A percentile compares a stretch with the other conserved stretches of the same genome.
These are phyloP conservation scores for Fraxinus velutina DNA, from an alignment of 305 asterid genomes.

Conservation along the genomic window DNA sequence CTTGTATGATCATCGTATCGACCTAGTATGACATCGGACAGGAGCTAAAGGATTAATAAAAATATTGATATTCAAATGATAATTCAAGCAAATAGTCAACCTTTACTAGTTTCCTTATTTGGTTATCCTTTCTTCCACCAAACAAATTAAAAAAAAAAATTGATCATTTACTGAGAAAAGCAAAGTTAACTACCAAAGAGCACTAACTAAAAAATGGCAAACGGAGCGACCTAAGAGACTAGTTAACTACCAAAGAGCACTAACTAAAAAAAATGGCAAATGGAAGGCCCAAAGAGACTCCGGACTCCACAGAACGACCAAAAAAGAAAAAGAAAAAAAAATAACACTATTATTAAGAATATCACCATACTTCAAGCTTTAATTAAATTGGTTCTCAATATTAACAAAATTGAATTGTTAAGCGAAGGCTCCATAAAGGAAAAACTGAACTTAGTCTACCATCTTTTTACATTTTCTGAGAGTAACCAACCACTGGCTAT, in stretches of 20 bases:
- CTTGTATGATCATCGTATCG: constrained; percentile 96
- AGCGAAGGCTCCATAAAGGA: neutral
- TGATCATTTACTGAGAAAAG: neutral
- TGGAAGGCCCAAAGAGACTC: neutral
- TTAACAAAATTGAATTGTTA: neutral
- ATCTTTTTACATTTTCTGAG: neutral
- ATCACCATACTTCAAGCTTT: neutral
- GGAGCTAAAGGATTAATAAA: neutral
- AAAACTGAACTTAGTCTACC: neutral
- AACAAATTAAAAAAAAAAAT: neutral
- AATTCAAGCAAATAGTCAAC: neutral
- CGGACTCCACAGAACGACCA: neutral
- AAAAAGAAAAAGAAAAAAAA: neutral
- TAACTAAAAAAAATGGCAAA: neutral
- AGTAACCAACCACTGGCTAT: neutral
- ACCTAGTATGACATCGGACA: constrained; percentile 44
- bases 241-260: neutral
- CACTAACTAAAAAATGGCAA: neutral
- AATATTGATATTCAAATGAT: neutral
- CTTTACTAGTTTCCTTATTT: neutral
- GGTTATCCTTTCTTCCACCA: neutral
- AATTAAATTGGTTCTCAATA: neutral
- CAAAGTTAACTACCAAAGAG: neutral
- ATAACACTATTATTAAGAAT: neutral
- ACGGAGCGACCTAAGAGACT: neutral